Evolutionary conservation across 164 flowering plant species (phyloP), one percentile per base, ranked within the genome.

Genomic region (Tinospora cordifolia): DNA sequence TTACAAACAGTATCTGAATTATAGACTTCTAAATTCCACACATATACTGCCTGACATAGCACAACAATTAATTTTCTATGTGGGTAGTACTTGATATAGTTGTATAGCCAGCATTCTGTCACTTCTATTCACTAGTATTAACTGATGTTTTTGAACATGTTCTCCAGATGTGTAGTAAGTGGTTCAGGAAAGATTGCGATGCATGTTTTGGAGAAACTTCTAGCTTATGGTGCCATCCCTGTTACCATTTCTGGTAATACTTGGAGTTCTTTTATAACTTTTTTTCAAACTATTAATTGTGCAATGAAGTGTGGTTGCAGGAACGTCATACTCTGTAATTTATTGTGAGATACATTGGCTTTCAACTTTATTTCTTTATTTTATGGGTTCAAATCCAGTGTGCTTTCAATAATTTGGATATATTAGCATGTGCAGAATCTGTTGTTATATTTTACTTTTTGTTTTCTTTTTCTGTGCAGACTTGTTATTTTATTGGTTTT

Each of bases 151-250:
- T 63, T n/a, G 66, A 13, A 68, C 62, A 51, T 72, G 68, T 65
- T 59, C 26, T 72, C 63, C 84, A 95, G 99, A 81, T 95, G 99
- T 79, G 90, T 72, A 27, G 91, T 95, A 51, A 95, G 94, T 82
- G 99, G 99, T 59, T 91, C 91, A 63, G 99, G 99, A 76, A 95
- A 95, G 87, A 90, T 92, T 72, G 92, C 99, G 69, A 78, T 95
- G 93, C 97, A 95, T 80, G 97, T 95, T 67, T 67, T 91, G 40
- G 98, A 95, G 77, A 95, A 92, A 83, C 96, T 95, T 67, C 79
- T 85, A 74, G 92, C 91, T 38, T 88, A 81, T 81, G 97, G 93
- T 58, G 99, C 99, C 68, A 44, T 93, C 69, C 96, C 99, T 8
- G 78, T 92, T 71, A 82, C 98, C 51, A 86, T 95, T 62, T 95